These are phyloP conservation scores for Pythium graminicola DNA, from an alignment of 352 stramenopile species.

Conservation along the genomic window DNA sequence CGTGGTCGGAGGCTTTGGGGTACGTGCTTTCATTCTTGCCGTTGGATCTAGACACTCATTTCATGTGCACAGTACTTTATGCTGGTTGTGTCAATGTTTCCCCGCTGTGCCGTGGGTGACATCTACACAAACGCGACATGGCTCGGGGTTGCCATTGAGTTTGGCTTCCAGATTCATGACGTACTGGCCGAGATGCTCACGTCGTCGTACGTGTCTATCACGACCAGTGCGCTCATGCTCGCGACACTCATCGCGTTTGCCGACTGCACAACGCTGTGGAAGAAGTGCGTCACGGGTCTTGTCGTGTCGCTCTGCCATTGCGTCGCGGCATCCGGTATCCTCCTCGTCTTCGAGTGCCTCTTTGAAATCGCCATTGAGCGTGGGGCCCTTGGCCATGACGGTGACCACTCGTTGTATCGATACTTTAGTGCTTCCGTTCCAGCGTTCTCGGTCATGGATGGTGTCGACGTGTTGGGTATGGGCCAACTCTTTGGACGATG, in stretches of 20 bases:
- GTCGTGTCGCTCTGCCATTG: slow-evolving; percentile 50
- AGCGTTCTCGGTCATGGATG: slow-evolving; percentile 51
- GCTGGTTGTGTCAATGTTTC: slow-evolving; percentile 90
- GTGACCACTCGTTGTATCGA: slow-evolving; percentile 64
- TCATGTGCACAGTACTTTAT: slow-evolving; percentile 79
- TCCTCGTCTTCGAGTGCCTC: slow-evolving; percentile 76
- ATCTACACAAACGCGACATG: slow-evolving; percentile 60
- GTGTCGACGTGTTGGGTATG: slow-evolving; percentile 63
- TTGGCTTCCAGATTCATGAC: slow-evolving; percentile 44
- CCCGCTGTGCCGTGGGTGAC: slow-evolving; percentile 73
- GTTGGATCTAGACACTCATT: too few relatives aligned
- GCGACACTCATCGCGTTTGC: slow-evolving; percentile 57
- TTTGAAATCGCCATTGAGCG: slow-evolving; percentile 65
- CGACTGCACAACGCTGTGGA: slow-evolving; percentile 60
- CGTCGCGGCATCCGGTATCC: slow-evolving; percentile 57
- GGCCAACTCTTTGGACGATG: slow-evolving; percentile 56
- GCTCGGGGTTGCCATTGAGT: slow-evolving; percentile 32
- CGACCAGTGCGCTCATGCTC: slow-evolving; percentile 51
- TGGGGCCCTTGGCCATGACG: slow-evolving; percentile 54
- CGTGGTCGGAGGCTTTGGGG: slow-evolving; percentile 80
- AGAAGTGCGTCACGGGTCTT: slow-evolving; percentile 46
- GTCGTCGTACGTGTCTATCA: slow-evolving; percentile 67
- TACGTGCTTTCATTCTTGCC: slow-evolving; percentile 29
- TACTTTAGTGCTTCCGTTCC: slow-evolving; percentile 75
- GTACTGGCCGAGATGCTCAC: slow-evolving; percentile 67